Conservation (phyloP, 768 basidiomycete genomes). For the Pleurotus citrinopileatus region DNA sequence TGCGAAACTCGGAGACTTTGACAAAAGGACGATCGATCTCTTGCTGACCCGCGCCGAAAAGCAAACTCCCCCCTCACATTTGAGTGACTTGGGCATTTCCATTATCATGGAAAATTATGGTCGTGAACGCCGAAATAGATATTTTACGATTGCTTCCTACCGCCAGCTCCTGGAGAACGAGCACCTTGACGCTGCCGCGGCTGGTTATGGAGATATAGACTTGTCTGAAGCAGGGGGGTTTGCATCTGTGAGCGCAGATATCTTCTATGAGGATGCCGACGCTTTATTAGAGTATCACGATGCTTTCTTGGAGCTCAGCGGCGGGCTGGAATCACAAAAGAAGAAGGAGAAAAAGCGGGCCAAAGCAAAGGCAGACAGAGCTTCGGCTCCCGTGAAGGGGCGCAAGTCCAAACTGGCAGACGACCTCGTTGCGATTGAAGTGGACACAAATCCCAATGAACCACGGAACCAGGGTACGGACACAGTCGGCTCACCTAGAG, state of each 20-base stretch:
- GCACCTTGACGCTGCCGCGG: slow-evolving; percentile 51
- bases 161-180: slow-evolving; percentile 59
- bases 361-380: neutral
- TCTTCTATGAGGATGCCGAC: slow-evolving; percentile 53
- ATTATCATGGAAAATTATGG: slow-evolving; percentile 80
- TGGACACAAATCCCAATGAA: too few species aligned
- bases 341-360: slow-evolving; percentile 21
- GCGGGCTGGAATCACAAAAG: slow-evolving; percentile 15
- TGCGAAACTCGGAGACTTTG: slow-evolving; percentile 60
- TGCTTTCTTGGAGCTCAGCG: slow-evolving; percentile 37
- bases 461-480: too few species aligned
- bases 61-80: slow-evolving; percentile 62
- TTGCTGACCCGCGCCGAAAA: slow-evolving; percentile 68
- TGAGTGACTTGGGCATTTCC: slow-evolving; percentile 67
- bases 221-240: slow-evolving; percentile 55
- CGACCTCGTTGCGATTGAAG: too few species aligned
- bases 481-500: too few species aligned
- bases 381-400: neutral
- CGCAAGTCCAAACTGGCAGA: too few species aligned
- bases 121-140: slow-evolving; percentile 83
- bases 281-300: slow-evolving; percentile 48
- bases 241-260: slow-evolving; percentile 31
- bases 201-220: slow-evolving; percentile 44
- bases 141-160: slow-evolving; percentile 75
- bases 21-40: slow-evolving; percentile 82